Evolutionary conservation across 2,329 filamentous ascomycete species (phyloP), one percentile per base, ranked within the genome.

Genomic region (Cercospora sesami): DNA sequence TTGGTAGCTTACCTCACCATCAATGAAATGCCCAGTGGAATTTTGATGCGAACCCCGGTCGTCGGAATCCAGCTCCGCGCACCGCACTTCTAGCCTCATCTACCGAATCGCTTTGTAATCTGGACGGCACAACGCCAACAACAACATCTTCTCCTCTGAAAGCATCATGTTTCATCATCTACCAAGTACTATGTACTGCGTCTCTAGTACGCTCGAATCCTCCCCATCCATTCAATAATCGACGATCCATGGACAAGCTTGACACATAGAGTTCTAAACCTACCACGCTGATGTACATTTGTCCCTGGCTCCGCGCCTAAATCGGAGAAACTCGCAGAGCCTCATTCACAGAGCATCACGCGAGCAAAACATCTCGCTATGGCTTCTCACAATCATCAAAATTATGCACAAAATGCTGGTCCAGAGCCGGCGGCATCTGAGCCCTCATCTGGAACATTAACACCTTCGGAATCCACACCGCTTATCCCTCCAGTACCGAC

Each of bases 391-490:
- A 23, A 28, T 8, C 7, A 28, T 26, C 14, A 28, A 3, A 2
- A n/a, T 4, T 4, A 55, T 28, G 5, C 4, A 9, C 48, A 14
- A 4, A 9, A 9, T 5, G 14, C 23, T 55, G 23, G 6, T 4
- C 48, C 23, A 55, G 21, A 8, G 6, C 6, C 31, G 21, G 28
- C 57, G 14, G 31, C 8, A 61, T 63, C 31, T 30, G 36, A 26
- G 3, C 45, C 57, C 16, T 64, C 55, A 5, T 64, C 66, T 14
- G 39, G 30, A 23, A 23, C 39, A 53, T 55, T 58, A 3, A 61
- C 61, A 9, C 61, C 61, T 14, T 28, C 33, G 4, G 66, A 65
- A 8, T 53, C 51, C 6, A 63, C 59, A 5, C 69, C 55, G 1
- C 36, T 68, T n/a, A 60, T 64, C 6, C 28, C 60, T 33, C 42